phyloP scores from a whole-genome alignment of 108 stramenopile genomes.

The Asterionellopsis glacialis region DNA sequence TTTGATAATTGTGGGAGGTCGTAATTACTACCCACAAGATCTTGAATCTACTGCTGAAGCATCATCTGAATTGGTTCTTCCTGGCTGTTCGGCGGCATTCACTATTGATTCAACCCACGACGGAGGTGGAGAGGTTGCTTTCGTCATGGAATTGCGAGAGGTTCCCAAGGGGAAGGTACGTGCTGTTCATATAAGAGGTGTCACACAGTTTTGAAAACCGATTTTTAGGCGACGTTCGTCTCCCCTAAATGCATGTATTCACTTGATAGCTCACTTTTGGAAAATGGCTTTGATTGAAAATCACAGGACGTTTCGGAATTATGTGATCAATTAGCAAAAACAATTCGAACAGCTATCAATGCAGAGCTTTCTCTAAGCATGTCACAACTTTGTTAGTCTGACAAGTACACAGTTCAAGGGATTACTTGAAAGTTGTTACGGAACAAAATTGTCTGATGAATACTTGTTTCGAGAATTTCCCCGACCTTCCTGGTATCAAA shows the following conservation, averaged over 20 bases:
- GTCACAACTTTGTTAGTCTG: conserved; percentile 67
- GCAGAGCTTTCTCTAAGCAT: conserved; percentile 78
- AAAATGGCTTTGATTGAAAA: too few species aligned
- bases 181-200: background rate
- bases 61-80: conserved; percentile 57
- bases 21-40: conserved; percentile 99
- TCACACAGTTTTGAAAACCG: too few species aligned
- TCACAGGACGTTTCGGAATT: background rate
- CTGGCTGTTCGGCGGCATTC: conserved; percentile 98
- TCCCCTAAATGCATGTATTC: background rate
- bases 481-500: too few species aligned
- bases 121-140: conserved; percentile 73
- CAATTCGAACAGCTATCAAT: conserved; percentile 53
- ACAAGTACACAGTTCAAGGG: conserved; percentile 84
- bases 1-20: conserved; percentile 95
- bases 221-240: background rate
- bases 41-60: conserved; percentile 93
- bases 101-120: conserved; percentile 46
- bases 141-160: conserved; percentile 82
- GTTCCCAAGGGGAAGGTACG: conserved; percentile 25
- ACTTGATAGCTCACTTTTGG: background rate
- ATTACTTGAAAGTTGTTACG: conserved; percentile 59
- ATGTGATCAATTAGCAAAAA: conserved; percentile 43
- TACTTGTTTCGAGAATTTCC: conserved; percentile 84
- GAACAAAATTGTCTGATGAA: conserved; percentile 71